Conservation (phyloP, 1,284 basidiomycete genomes). For the Boletus mariae region DNA sequence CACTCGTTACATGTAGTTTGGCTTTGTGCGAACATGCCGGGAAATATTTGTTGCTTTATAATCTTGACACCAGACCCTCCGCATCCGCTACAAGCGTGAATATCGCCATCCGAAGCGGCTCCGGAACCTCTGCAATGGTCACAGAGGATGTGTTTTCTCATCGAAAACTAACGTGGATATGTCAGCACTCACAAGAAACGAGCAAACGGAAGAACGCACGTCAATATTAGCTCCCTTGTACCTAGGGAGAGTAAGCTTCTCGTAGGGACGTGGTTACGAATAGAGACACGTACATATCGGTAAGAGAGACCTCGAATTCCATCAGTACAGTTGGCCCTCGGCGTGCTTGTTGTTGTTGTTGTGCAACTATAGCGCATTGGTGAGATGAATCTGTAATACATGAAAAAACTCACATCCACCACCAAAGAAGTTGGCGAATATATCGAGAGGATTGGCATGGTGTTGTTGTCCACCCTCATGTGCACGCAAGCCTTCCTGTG, state of each 20-base stretch:
- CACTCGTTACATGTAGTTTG: conserved; percentile 80
- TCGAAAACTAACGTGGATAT: conserved; percentile 66
- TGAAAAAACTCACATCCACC: conserved; percentile 51
- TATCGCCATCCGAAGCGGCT: conserved; percentile 82
- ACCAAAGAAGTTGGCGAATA: conserved; percentile 91
- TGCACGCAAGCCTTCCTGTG: conserved; percentile 80
- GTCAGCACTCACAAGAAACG: conserved; percentile 5
- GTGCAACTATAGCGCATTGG: conserved; percentile 10
- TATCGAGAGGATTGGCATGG: conserved; percentile 85
- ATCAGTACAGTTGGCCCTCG: conserved; percentile 80
- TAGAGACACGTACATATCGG: conserved; percentile 65
- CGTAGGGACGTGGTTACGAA: neutral
- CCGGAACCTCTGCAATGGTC: conserved; percentile 92
- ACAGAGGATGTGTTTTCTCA: conserved; percentile 86
- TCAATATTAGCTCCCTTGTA: conserved; percentile 81
- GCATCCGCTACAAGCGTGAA: conserved; percentile 79
- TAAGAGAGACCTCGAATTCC: conserved; percentile 83
- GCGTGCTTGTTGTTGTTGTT: conserved; percentile 52
- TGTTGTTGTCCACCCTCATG: conserved; percentile 74
- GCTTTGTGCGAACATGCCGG: conserved; percentile 88
- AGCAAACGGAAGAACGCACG: conserved; percentile 41
- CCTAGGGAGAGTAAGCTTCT: conserved; percentile 33
- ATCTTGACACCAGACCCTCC: conserved; percentile 83
- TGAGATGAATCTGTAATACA: neutral
- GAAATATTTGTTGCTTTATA: conserved; percentile 90